Conservation (phyloP, 192 early-diverging fungal genomes). For the Coemansia javaensis region DNA sequence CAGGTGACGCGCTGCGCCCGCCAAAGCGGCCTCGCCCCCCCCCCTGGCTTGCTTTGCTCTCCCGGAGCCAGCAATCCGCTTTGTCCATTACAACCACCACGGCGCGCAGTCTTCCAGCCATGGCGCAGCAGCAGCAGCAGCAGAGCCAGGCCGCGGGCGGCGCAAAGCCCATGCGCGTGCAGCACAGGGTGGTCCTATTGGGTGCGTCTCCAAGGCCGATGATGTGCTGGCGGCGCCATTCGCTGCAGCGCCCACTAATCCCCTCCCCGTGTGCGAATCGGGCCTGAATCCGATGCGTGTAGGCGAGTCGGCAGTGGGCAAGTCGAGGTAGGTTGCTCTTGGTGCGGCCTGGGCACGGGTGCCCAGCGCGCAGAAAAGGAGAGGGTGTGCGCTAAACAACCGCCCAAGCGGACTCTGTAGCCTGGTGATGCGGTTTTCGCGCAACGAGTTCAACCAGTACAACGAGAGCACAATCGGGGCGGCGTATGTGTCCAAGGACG, state of each 20-base stretch:
- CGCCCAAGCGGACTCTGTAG: slow-evolving; percentile 29
- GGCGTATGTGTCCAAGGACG: slow-evolving; percentile 87
- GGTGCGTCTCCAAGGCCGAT: slow-evolving; percentile 51
- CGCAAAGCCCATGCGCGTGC: slow-evolving; percentile 63
- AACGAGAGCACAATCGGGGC: slow-evolving; percentile 98
- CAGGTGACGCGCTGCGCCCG: background rate
- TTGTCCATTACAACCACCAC: background rate
- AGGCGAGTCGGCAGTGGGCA: slow-evolving; percentile 93
- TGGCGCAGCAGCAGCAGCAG: slow-evolving; percentile 1
- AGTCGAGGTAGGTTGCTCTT: slow-evolving; percentile 65
- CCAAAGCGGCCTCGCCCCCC: background rate
- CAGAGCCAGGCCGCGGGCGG: background rate
- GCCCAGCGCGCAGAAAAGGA: too few species aligned
- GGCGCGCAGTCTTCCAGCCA: background rate
- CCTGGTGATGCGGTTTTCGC: slow-evolving; percentile 88
- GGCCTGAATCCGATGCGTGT: too few species aligned
- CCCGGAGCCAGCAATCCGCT: background rate
- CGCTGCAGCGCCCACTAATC: background rate
- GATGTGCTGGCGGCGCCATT: background rate
- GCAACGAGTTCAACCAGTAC: slow-evolving; percentile 91
- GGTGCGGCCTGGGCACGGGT: background rate
- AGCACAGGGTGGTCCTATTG: slow-evolving; percentile 93
- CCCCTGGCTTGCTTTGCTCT: background rate
- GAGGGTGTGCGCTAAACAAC: background rate
- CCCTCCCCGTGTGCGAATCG: background rate